phyloP scores from a whole-genome alignment of 176 grass and related monocot genomes.

The Hsuehochloa calcarea region DNA sequence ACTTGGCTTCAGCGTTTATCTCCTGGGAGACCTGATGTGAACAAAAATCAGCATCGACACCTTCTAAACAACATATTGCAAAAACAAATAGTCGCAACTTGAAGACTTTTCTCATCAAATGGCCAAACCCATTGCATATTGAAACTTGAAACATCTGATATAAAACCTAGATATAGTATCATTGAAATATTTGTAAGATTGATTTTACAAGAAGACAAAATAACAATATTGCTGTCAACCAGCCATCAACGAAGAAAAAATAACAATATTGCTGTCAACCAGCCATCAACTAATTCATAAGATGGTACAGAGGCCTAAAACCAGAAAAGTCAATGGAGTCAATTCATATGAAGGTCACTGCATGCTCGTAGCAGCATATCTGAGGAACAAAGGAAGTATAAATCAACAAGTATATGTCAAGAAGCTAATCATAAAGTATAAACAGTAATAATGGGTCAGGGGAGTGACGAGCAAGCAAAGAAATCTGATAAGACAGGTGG shows the following conservation, averaged over 20 bases:
- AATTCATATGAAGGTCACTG: not conserved
- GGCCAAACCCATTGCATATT: not conserved
- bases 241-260: not conserved
- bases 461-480: not conserved
- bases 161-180: not conserved
- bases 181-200: not conserved
- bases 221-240: not conserved
- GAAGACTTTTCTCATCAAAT: not conserved
- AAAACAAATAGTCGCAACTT: not conserved
- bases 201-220: not conserved
- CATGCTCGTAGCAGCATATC: not conserved
- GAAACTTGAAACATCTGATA: not conserved
- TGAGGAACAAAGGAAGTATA: not conserved
- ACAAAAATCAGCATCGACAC: not conserved
- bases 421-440: not conserved
- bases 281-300: not conserved
- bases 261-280: not conserved
- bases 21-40: constrained; percentile 54
- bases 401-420: not conserved
- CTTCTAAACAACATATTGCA: not conserved
- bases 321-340: not conserved
- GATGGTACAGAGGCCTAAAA: not conserved
- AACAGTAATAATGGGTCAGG: not conserved
- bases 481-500: not conserved
- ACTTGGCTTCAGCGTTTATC: constrained; percentile 63